A percentile compares a stretch with the other conserved stretches of the same genome.
Evolutionary conservation across 257 asterid species (phyloP).

Genomic region (Ocimum tenuiflorum): DNA sequence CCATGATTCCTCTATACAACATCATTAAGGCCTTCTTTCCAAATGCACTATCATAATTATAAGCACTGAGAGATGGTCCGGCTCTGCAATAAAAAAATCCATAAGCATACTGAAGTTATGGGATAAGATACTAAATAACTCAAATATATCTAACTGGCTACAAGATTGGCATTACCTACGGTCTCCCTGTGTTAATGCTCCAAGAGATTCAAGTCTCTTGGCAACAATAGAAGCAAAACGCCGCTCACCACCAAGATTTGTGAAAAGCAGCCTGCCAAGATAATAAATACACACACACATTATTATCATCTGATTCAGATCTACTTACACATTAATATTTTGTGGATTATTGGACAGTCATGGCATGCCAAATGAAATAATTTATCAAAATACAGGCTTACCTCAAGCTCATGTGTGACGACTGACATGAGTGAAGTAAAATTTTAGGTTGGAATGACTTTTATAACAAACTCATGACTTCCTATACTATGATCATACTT

Average conservation of each 20-base stretch:
- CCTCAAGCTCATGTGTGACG: background rate
- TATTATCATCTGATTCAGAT: slow-evolving; percentile 13
- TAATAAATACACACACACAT: background rate
- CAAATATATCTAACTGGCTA: slow-evolving; percentile 1
- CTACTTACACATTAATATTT: slow-evolving; percentile 9
- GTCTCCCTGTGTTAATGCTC: slow-evolving; percentile 99
- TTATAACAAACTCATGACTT: background rate
- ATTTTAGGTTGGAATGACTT: background rate
- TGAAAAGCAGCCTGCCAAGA: slow-evolving; percentile 59
- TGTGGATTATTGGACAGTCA: slow-evolving; percentile 1
- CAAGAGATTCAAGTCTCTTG: slow-evolving; percentile 92
- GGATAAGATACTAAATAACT: slow-evolving; percentile 10
- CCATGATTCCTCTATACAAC: slow-evolving; percentile 79
- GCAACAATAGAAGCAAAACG: slow-evolving; percentile 98
- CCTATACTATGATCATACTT: background rate
- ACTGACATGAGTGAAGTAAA: background rate
- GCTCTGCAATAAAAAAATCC: slow-evolving; percentile 59
- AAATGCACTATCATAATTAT: slow-evolving; percentile 82
- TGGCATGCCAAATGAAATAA: slow-evolving; percentile 4
- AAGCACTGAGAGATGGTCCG: slow-evolving; percentile 91
- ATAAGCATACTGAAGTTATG: slow-evolving; percentile 7
- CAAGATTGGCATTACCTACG: slow-evolving; percentile 54
- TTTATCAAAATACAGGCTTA: background rate
- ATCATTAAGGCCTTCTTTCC: slow-evolving; percentile 81
- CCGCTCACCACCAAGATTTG: slow-evolving; percentile 98